These are phyloP conservation scores for Fragilariopsis cylindrus DNA, from an alignment of 108 stramenopile species.

Conservation along the genomic window DNA sequence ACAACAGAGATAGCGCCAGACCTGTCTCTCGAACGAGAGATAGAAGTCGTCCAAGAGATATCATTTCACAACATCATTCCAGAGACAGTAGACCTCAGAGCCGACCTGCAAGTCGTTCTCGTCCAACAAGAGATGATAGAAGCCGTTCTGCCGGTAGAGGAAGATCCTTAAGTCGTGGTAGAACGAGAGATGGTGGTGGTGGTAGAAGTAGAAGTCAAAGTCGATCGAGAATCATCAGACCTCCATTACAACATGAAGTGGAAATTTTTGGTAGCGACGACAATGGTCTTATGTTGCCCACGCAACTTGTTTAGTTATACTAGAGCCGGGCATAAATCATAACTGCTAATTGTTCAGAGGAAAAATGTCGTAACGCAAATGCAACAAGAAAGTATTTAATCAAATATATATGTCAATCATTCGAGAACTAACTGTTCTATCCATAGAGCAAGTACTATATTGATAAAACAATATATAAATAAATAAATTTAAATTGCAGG, in stretches of 20 bases:
- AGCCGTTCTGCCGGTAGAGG: not conserved
- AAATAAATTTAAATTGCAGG: no score
- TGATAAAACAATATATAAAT: no score
- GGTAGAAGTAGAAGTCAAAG: slow-evolving; percentile 2
- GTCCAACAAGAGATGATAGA: not conserved
- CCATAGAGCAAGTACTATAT: no score
- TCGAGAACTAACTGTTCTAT: no score
- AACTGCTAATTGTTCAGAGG: no score
- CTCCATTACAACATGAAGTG: not conserved
- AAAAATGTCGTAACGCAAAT: no score
- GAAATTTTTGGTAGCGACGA: not conserved
- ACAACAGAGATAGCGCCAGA: not conserved
- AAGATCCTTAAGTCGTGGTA: not conserved
- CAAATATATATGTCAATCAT: no score
- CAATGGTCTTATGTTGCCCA: not conserved
- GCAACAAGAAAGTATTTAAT: no score
- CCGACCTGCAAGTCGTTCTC: not conserved
- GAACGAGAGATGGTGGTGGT: not conserved
- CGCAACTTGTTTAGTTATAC: not conserved
- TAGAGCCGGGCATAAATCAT: no score
- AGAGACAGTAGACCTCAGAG: not conserved
- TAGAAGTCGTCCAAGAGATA: not conserved
- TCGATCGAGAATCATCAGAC: slow-evolving; percentile 6
- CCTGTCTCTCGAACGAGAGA: not conserved
- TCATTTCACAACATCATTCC: not conserved